These are phyloP conservation scores for Antitrichia curtipendula DNA, from an alignment of 225 moss, liverwort and hornwort genomes.

Conservation along the genomic window DNA sequence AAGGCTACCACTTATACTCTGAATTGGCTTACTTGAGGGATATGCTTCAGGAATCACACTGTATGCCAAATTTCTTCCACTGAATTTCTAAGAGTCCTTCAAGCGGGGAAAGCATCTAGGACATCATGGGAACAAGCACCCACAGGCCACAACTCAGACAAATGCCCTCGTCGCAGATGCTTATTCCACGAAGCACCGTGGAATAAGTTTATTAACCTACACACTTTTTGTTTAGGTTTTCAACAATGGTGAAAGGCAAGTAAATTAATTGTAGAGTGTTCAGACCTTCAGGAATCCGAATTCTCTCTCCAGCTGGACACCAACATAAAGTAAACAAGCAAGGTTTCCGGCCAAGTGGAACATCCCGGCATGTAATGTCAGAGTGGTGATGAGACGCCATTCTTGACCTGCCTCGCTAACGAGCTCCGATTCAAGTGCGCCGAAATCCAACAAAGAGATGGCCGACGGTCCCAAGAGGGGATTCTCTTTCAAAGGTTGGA, in stretches of 20 bases:
- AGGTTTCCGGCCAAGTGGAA: slow-evolving; percentile 70
- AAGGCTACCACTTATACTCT: background rate
- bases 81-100: background rate
- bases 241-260: background rate
- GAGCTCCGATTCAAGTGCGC: slow-evolving; percentile 61
- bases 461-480: slow-evolving; percentile 68
- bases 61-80: background rate
- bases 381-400: slow-evolving; percentile 64
- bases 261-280: background rate
- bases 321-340: slow-evolving; percentile 36
- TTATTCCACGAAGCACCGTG: background rate
- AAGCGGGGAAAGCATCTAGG: background rate
- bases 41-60: background rate
- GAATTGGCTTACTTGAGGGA: background rate
- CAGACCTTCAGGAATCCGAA: slow-evolving; percentile 52
- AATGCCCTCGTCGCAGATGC: background rate
- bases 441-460: slow-evolving; percentile 40
- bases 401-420: slow-evolving; percentile 43
- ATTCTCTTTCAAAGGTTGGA: slow-evolving; percentile 69
- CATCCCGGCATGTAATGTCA: slow-evolving; percentile 74
- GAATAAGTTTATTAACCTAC: background rate
- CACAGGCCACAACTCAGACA: background rate
- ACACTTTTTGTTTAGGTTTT: background rate
- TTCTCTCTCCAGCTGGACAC: slow-evolving; percentile 57
- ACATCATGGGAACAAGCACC: background rate